phyloP scores from a whole-genome alignment of 1,284 basidiomycete species.

The Leccinum laetum region DNA sequence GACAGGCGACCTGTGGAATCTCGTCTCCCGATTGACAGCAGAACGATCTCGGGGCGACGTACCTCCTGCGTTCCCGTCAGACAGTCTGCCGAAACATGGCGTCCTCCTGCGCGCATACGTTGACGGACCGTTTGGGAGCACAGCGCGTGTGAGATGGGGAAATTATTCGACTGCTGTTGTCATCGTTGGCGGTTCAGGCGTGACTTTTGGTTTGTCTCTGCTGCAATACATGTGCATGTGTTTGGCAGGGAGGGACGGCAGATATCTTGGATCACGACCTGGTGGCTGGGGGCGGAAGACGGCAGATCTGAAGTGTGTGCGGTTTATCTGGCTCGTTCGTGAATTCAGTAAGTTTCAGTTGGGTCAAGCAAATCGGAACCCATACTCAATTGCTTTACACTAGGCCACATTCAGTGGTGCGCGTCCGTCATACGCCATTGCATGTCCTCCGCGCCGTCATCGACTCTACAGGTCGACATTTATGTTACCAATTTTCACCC shows the following conservation, averaged over 20 bases:
- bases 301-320: slow-evolving; percentile 53
- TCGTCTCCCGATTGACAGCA: slow-evolving; percentile 38
- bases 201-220: slow-evolving; percentile 75
- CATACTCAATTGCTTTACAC: not conserved
- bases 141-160: slow-evolving; percentile 66
- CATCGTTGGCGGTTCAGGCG: slow-evolving; percentile 80
- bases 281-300: slow-evolving; percentile 44
- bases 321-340: slow-evolving; percentile 85
- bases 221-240: slow-evolving; percentile 71
- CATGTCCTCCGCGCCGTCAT: slow-evolving; percentile 56
- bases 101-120: slow-evolving; percentile 66
- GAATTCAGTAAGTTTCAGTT: slow-evolving; percentile 64
- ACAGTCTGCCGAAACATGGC: slow-evolving; percentile 42
- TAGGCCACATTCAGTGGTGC: slow-evolving; percentile 86
- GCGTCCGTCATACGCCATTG: slow-evolving; percentile 71
- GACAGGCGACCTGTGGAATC: slow-evolving; percentile 74
- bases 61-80: slow-evolving; percentile 5
- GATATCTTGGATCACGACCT: slow-evolving; percentile 41
- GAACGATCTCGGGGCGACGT: slow-evolving; percentile 36
- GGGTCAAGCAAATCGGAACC: not conserved
- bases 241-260: slow-evolving; percentile 55
- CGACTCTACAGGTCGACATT: slow-evolving; percentile 74
- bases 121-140: slow-evolving; percentile 82
- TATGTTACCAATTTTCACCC: slow-evolving; percentile 67
- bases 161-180: slow-evolving; percentile 66